Evolutionary conservation across 1,284 basidiomycete genomes (phyloP).

Genomic region (Heimioporus punctisporus): DNA sequence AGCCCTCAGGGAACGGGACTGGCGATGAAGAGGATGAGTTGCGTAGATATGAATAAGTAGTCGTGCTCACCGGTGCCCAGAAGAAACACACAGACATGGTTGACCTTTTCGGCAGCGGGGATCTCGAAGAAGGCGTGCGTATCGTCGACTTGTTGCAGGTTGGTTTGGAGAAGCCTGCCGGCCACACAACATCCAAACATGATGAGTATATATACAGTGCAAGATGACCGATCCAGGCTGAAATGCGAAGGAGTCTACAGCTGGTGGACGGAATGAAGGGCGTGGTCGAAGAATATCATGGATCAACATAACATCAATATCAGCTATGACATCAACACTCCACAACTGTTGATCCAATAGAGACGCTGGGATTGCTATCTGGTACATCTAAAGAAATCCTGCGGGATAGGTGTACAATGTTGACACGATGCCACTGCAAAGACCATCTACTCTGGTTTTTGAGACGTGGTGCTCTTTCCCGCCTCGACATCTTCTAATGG

Average conservation of each 20-base stretch:
- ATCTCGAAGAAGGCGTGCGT: constrained; percentile 88
- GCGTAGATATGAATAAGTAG: neutral
- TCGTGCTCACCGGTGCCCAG: constrained; percentile 48
- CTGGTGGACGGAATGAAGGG: too few relatives aligned
- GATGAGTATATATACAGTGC: neutral
- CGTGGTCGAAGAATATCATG: too few relatives aligned
- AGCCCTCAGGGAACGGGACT: constrained; percentile 90
- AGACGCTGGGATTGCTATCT: too few relatives aligned
- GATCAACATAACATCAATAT: too few relatives aligned
- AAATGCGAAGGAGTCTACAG: too few relatives aligned
- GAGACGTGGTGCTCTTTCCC: constrained; percentile 33
- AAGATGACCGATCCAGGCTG: neutral
- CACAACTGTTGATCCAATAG: too few relatives aligned
- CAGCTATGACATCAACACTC: too few relatives aligned
- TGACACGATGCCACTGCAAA: too few relatives aligned
- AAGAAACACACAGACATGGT: constrained; percentile 90
- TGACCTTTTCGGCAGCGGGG: constrained; percentile 76
- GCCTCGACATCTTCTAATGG: constrained; percentile 53
- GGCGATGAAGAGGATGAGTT: neutral
- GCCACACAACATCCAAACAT: constrained; percentile 81
- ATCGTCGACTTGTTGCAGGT: constrained; percentile 78
- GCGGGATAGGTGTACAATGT: too few relatives aligned
- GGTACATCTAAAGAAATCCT: too few relatives aligned
- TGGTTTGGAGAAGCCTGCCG: constrained; percentile 76
- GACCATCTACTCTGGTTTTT: constrained; percentile 33